A percentile compares a stretch with the other conserved stretches of the same genome.
These are phyloP conservation scores for Westerdykella ornata DNA, from an alignment of 2,329 filamentous ascomycete genomes.

Conservation along the genomic window DNA sequence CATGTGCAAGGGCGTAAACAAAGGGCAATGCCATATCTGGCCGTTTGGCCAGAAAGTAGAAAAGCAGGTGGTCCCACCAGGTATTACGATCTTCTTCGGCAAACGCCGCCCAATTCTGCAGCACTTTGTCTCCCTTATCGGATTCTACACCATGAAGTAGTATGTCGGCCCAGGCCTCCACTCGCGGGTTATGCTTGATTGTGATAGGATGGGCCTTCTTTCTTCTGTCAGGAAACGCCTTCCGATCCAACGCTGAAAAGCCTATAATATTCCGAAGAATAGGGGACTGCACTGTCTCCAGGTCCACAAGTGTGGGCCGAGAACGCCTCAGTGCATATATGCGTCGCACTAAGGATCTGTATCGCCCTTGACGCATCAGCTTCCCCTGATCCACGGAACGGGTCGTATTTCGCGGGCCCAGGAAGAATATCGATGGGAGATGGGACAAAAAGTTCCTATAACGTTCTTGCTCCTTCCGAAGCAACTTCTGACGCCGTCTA, in stretches of 20 bases:
- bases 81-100: conserved; percentile 3
- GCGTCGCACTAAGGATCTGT: conserved; percentile 24
- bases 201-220: conserved; percentile 12
- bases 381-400: no score
- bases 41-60: conserved; percentile 25
- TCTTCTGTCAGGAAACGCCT: conserved; percentile 13
- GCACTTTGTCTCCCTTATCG: conserved; percentile 7
- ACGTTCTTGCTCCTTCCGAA: background rate
- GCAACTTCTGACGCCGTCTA: background rate
- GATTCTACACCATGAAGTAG: conserved; percentile 10
- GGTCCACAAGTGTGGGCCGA: conserved; percentile 5
- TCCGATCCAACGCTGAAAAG: conserved; percentile 25
- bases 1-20: conserved; percentile 17
- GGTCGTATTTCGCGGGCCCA: no score
- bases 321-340: conserved; percentile 12
- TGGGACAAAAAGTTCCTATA: background rate
- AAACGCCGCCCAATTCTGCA: conserved; percentile 17
- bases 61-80: conserved; percentile 18
- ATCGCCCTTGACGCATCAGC: conserved; percentile 15
- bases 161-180: conserved; percentile 5
- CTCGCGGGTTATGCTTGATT: conserved; percentile 18
- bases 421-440: no score
- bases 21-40: conserved; percentile 25
- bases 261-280: conserved; percentile 6
- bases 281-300: background rate